These are phyloP conservation scores for Saccharomyces hybrid DNA, from an alignment of 1,139 yeast species.

Conservation along the genomic window DNA sequence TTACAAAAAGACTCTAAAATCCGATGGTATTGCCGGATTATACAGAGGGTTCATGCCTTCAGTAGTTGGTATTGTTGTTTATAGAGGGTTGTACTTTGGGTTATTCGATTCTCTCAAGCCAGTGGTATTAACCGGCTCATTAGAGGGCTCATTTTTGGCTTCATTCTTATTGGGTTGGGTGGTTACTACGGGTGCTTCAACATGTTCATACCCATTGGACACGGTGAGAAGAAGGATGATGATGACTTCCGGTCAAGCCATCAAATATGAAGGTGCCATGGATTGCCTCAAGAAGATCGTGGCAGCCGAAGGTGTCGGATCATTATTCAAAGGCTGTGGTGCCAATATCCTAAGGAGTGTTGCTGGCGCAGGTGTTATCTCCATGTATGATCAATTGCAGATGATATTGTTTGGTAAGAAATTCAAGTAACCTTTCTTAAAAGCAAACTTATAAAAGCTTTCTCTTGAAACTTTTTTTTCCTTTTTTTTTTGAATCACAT, in stretches of 20 bases:
- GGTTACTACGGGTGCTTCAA: slow-evolving; percentile 73
- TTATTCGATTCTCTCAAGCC: slow-evolving; percentile 74
- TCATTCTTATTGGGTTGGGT: slow-evolving; percentile 74
- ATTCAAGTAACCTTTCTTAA: slow-evolving; percentile 39
- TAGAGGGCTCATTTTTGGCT: slow-evolving; percentile 65
- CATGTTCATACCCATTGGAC: slow-evolving; percentile 77
- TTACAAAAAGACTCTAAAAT: slow-evolving; percentile 66
- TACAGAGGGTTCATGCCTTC: slow-evolving; percentile 84
- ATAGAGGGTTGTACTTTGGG: slow-evolving; percentile 83
- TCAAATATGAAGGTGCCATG: slow-evolving; percentile 65
- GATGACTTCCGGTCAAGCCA: slow-evolving; percentile 81
- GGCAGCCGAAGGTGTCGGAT: slow-evolving; percentile 62
- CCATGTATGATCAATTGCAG: slow-evolving; percentile 73
- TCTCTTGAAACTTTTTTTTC: neutral
- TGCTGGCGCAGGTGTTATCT: slow-evolving; percentile 80
- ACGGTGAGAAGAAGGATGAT: slow-evolving; percentile 84
- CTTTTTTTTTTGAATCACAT: neutral
- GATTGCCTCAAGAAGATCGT: slow-evolving; percentile 66
- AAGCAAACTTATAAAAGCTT: neutral
- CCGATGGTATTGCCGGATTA: slow-evolving; percentile 75
- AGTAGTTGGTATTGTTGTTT: slow-evolving; percentile 69
- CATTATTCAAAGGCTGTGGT: slow-evolving; percentile 81
- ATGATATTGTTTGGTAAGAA: slow-evolving; percentile 66
- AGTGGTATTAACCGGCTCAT: slow-evolving; percentile 60
- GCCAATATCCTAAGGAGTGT: slow-evolving; percentile 84